These are phyloP conservation scores for Trifolium repens DNA, from an alignment of 306 rosid genomes.

Conservation along the genomic window DNA sequence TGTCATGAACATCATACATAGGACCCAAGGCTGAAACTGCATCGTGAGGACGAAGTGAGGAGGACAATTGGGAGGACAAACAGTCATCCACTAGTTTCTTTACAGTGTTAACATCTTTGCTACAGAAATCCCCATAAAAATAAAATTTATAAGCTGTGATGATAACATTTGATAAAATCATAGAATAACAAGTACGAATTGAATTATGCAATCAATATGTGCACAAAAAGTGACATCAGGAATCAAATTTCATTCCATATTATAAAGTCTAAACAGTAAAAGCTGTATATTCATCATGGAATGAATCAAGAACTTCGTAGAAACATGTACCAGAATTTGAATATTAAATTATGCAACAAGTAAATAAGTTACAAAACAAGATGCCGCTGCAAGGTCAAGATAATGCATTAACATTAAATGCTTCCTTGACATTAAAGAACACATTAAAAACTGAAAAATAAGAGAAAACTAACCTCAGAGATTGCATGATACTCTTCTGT, in stretches of 20 bases:
- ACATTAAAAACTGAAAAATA: conserved; percentile 4
- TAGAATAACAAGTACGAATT: neutral
- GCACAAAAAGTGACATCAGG: conserved; percentile 24
- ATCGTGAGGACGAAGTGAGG: conserved; percentile 98
- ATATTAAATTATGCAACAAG: conserved; percentile 29
- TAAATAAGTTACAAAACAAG: conserved; percentile 8
- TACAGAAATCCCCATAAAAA: conserved; percentile 53
- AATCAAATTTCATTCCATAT: conserved; percentile 12
- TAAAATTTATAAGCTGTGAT: conserved; percentile 5
- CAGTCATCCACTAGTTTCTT: conserved; percentile 96
- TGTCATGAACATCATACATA: conserved; percentile 96
- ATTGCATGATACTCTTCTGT: conserved; percentile 93
- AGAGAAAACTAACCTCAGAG: conserved; percentile 76
- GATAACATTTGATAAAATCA: conserved; percentile 20
- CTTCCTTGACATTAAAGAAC: neutral
- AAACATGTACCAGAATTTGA: conserved; percentile 15
- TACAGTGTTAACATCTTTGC: conserved; percentile 94
- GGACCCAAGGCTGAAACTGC: conserved; percentile 99
- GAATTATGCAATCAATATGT: conserved; percentile 8
- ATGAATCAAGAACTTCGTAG: conserved; percentile 13
- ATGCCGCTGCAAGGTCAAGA: conserved; percentile 22
- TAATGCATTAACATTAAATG: conserved; percentile 32
- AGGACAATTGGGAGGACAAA: conserved; percentile 77
- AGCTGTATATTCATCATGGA: conserved; percentile 11
- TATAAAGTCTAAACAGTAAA: conserved; percentile 23